phyloP scores from a whole-genome alignment of 2,329 filamentous ascomycete genomes.

The Tolypocladium endophyticum region DNA sequence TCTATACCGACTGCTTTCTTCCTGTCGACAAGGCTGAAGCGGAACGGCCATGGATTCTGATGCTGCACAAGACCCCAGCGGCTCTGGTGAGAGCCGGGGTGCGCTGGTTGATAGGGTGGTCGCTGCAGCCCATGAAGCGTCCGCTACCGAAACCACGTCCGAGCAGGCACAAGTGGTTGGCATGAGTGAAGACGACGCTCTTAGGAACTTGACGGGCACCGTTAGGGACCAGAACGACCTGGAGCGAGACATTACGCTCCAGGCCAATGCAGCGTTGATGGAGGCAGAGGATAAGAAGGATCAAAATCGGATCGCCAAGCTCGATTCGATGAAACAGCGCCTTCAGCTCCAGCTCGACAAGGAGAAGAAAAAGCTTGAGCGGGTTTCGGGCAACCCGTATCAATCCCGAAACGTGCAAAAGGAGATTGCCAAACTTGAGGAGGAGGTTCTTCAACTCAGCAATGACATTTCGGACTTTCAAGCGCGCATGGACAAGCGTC shows the following conservation, averaged over 20 bases:
- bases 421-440: slow-evolving; percentile 56
- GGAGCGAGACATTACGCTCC: slow-evolving; percentile 69
- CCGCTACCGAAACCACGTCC: not conserved
- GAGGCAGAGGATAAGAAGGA: slow-evolving; percentile 55
- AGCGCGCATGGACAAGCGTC: slow-evolving; percentile 66
- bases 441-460: slow-evolving; percentile 52
- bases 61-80: slow-evolving; percentile 7
- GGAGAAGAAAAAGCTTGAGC: slow-evolving; percentile 34
- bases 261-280: slow-evolving; percentile 48
- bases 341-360: slow-evolving; percentile 55
- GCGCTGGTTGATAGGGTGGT: slow-evolving; percentile 18
- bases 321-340: slow-evolving; percentile 42
- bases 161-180: slow-evolving; percentile 10
- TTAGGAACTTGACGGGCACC: slow-evolving; percentile 54
- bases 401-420: slow-evolving; percentile 48
- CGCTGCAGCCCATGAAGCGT: slow-evolving; percentile 16
- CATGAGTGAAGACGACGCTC: slow-evolving; percentile 47
- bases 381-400: slow-evolving; percentile 31
- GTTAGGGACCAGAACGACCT: slow-evolving; percentile 83
- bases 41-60: slow-evolving; percentile 14
- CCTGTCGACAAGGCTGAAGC: not conserved
- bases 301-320: slow-evolving; percentile 49
- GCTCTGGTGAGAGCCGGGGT: slow-evolving; percentile 12
- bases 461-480: slow-evolving; percentile 74
- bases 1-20: not conserved